Evolutionary conservation across 148 eudicot genomes (phyloP), one percentile per base, ranked within the genome.

Genomic region (Agrostemma githago): DNA sequence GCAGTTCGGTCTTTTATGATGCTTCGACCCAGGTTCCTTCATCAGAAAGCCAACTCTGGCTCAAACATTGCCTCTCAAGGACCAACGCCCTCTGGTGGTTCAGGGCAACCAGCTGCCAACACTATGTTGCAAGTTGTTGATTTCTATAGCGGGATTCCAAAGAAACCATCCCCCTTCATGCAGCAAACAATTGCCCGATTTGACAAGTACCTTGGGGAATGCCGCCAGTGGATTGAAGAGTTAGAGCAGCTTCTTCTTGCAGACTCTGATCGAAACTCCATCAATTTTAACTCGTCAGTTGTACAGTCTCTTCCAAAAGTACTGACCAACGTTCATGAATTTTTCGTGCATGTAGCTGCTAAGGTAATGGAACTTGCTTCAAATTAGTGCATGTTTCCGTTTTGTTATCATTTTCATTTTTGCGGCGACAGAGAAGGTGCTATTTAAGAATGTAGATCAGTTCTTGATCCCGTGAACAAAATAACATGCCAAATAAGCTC

Each of bases 321-420:
- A 80, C 84, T 95, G 84, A 75, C 88, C 44, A 92, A 95, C 53
- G 96, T 92, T 59, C 99, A 92, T 80, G 99, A 88, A 76, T 95
- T 90, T 79, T 95, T 95, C 81, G 89, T 92, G 59, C 96, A 95
- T 76, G 99, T 95, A 68, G 99, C 99, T 42, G 96, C 99, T 43
- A 95, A 92, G 99, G 99, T 89, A 79, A 77, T 76, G 34, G 26
- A n/a, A 42, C 53, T 34, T 63, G 2, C 59, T 1, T 17, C 58
- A 63, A 38, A 5, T 39, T 57, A 20, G 5, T 60, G 2, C 60
- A 43, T 21, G 19, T 3, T 39, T 15, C 20, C 34, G 46, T 6
- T 68, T 62, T 39, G 0, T 64, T 57, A 11, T 53, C 34, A 26
- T 26, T 26, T 51, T 51, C 14, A 12, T 51, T 51, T 51, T 51